Percentiles rank a stretch among this genome's conserved stretches.
Evolutionary conservation across 2,329 filamentous ascomycete species (phyloP).

Genomic region (Huntiella savannae): DNA sequence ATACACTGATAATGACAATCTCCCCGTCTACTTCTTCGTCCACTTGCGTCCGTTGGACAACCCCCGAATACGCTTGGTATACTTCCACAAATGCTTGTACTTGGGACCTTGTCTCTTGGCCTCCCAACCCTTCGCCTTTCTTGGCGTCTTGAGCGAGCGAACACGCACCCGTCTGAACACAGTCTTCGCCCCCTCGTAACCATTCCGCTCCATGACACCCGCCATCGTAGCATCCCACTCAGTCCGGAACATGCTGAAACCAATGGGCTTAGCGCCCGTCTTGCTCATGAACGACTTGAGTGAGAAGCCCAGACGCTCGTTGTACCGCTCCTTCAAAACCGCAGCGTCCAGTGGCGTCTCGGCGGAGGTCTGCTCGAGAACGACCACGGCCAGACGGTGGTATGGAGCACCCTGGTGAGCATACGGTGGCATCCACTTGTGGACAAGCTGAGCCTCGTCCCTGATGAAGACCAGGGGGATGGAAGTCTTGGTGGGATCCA

Average conservation of each 20-base stretch:
- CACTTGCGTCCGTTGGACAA: conserved; percentile 24
- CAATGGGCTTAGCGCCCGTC: conserved; percentile 51
- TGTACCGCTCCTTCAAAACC: conserved; percentile 34
- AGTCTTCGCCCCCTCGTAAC: conserved; percentile 55
- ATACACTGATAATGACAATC: neutral
- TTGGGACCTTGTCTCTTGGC: conserved; percentile 45
- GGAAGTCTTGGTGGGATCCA: conserved; percentile 33
- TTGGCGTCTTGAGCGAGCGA: conserved; percentile 42
- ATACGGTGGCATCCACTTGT: conserved; percentile 70
- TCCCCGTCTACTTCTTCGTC: conserved; percentile 18
- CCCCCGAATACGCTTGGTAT: conserved; percentile 37
- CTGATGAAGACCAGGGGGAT: conserved; percentile 47
- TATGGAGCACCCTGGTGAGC: conserved; percentile 82
- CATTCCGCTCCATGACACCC: conserved; percentile 68
- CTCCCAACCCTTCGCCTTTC: conserved; percentile 45
- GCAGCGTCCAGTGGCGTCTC: conserved; percentile 34
- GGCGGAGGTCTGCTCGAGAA: conserved; percentile 59
- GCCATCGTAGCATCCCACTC: conserved; percentile 77
- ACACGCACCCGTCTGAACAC: conserved; percentile 71
- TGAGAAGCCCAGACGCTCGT: conserved; percentile 46
- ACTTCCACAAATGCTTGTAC: conserved; percentile 46
- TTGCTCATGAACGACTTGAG: conserved; percentile 57
- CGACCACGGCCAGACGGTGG: conserved; percentile 67
- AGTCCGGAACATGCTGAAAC: conserved; percentile 72
- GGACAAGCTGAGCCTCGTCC: conserved; percentile 44